Percentiles rank a stretch among this genome's conserved stretches.
phyloP scores from a whole-genome alignment of 2,329 filamentous ascomycete genomes.

The Nemania sp. region DNA sequence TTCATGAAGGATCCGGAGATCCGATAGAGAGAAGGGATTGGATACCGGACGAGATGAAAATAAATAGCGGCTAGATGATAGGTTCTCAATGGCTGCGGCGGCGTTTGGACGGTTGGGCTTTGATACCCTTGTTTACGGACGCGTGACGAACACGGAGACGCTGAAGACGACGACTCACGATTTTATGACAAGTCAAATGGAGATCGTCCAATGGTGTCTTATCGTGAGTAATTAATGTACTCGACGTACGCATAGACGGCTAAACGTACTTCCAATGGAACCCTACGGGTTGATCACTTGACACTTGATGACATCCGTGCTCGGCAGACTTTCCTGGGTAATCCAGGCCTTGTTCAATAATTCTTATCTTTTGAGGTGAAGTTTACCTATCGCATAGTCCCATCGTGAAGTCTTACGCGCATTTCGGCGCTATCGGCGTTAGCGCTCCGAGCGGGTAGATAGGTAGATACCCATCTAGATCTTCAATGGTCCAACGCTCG shows the following conservation, averaged over 20 bases:
- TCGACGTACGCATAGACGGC: neutral
- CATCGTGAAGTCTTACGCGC: neutral
- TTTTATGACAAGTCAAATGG: neutral
- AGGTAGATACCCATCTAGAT: no score
- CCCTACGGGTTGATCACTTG: neutral
- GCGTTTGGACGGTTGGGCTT: constrained; percentile 33
- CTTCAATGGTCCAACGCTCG: neutral
- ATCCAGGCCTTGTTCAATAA: neutral
- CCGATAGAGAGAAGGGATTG: constrained; percentile 45
- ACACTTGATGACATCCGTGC: neutral
- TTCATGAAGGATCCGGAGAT: constrained; percentile 59
- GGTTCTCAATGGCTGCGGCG: constrained; percentile 18
- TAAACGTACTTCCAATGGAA: constrained; percentile 1
- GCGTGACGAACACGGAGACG: constrained; percentile 7
- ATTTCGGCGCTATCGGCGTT: constrained; percentile 34
- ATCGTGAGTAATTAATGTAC: neutral
- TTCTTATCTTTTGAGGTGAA: neutral
- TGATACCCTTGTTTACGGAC: constrained; percentile 36
- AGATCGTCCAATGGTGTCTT: neutral
- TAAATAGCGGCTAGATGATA: constrained; percentile 18
- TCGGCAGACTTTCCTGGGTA: neutral
- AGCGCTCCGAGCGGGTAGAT: neutral
- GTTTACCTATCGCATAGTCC: no score
- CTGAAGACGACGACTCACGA: neutral
- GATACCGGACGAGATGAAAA: constrained; percentile 9